Conservation (phyloP, 164 flowering plant species). For the Vitis labrusca region DNA sequence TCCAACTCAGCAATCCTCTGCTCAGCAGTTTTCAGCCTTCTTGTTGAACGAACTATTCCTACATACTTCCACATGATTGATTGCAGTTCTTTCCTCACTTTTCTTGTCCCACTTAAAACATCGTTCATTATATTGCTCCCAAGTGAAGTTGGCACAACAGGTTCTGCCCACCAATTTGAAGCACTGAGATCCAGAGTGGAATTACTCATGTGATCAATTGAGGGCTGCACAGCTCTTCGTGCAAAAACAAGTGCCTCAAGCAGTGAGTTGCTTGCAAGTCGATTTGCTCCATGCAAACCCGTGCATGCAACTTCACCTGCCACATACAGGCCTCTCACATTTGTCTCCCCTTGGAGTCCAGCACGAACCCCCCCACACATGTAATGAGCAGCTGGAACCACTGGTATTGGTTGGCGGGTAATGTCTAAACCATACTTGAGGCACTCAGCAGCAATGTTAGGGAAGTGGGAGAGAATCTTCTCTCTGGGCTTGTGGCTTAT, state of each 20-base stretch:
- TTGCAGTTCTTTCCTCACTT: constrained; percentile 66
- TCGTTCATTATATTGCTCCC: constrained; percentile 30
- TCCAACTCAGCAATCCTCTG: constrained; percentile 66
- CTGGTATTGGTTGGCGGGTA: constrained; percentile 85
- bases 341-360: constrained; percentile 91
- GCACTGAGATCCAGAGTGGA: constrained; percentile 29
- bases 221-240: constrained; percentile 81
- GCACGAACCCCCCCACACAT: constrained; percentile 99
- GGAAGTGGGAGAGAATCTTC: constrained; percentile 84
- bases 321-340: constrained; percentile 78
- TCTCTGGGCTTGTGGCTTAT: constrained; percentile 80
- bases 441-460: constrained; percentile 96
- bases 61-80: constrained; percentile 88
- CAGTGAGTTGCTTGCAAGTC: constrained; percentile 94
- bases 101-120: constrained; percentile 44
- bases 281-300: constrained; percentile 96
- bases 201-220: constrained; percentile 61
- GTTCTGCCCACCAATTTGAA: constrained; percentile 56
- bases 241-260: constrained; percentile 97
- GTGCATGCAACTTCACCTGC: constrained; percentile 99
- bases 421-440: constrained; percentile 84
- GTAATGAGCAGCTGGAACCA: constrained; percentile 98
- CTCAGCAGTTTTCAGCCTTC: constrained; percentile 67
- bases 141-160: constrained; percentile 55
- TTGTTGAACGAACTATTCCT: constrained; percentile 86